Evolutionary conservation across 768 basidiomycete genomes (phyloP).

Genomic region (Mycena olivaceomarginata): DNA sequence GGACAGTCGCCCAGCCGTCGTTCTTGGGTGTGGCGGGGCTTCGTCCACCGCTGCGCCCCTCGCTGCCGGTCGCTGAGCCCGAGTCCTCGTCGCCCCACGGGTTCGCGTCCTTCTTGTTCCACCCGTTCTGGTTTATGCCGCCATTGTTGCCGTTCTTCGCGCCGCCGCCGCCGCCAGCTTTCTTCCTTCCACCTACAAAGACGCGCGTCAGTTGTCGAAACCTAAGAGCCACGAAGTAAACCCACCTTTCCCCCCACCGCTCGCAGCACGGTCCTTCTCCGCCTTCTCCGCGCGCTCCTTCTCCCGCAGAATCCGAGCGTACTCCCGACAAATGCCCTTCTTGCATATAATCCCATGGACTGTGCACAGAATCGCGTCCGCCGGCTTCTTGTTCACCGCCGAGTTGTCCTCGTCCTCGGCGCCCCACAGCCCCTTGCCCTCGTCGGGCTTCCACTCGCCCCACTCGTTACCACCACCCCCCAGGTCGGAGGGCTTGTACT

Average conservation of each 20-base stretch:
- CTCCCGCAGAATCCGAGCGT: conserved; percentile 52
- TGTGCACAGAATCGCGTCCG: conserved; percentile 49
- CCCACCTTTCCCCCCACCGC: not conserved
- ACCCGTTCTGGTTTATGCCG: conserved; percentile 7
- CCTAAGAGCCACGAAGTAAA: not conserved
- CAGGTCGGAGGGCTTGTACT: not conserved
- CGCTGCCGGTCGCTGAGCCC: conserved; percentile 40
- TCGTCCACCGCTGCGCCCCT: conserved; percentile 15
- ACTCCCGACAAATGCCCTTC: conserved; percentile 60
- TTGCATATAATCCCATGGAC: conserved; percentile 56
- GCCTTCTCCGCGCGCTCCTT: conserved; percentile 47
- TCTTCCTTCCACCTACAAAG: conserved; percentile 1
- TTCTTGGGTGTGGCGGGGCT: not conserved
- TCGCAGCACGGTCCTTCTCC: not conserved
- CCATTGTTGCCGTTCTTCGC: not conserved
- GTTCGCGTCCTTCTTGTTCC: conserved; percentile 23
- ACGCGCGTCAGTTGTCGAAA: not conserved
- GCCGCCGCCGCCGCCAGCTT: not conserved
- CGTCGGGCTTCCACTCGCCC: not conserved
- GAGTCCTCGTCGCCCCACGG: conserved; percentile 37
- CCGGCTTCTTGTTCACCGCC: conserved; percentile 35
- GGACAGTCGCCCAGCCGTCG: conserved; percentile 33
- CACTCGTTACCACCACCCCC: not conserved
- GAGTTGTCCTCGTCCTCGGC: conserved; percentile 41
- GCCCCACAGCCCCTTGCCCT: conserved; percentile 47